Evolutionary conservation across 768 basidiomycete genomes (phyloP), one percentile per base, ranked within the genome.

Genomic region (Lentinula edodes): DNA sequence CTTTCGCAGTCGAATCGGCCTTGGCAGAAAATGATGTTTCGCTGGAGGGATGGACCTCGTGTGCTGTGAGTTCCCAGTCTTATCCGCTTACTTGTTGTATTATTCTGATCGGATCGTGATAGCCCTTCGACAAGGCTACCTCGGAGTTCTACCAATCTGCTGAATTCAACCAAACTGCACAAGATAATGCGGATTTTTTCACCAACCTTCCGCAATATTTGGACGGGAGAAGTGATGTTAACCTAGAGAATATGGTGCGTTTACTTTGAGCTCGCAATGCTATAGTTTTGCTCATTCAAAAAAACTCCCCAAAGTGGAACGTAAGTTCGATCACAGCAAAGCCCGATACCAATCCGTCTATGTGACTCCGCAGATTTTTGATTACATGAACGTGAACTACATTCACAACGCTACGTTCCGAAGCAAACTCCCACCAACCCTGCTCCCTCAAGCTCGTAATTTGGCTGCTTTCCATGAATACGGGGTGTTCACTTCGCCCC

Each of bases 401-500:
- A 86, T 88, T 54, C 88, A 92, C 71, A 85, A 90, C 61, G 74
- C 74, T 34, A 77, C 76, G 0, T 91, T 89, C 63, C 67, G 74
- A 7, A 58, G 73, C 0, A 62, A 61, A 0, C 75, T 90, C 3
- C 85, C 87, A 8, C 38, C 72, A 1, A 76, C 76, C 0, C 82
- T 75, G 65, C 76, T 88, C 16, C 77, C 72, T 7, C 84, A 84
- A 67, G 85, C 80, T 3, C 77, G 83, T 18, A 79, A 76, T 50
- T 78, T 91, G 6, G 89, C 88, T 2, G 83, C 89, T 72, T 91
- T 79, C 76, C 88, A 90, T 68, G 87, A 91, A 73, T 83, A 87
- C 69, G 80, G 79, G 52, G 79, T 90, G 15, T 91, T 90, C 73
- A 83, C 77, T 4, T 80, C 79, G 54, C 68, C 74, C 0, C 67